phyloP scores from a whole-genome alignment of 2,329 filamentous ascomycete species.

The Rhynchosporium graminicola region DNA sequence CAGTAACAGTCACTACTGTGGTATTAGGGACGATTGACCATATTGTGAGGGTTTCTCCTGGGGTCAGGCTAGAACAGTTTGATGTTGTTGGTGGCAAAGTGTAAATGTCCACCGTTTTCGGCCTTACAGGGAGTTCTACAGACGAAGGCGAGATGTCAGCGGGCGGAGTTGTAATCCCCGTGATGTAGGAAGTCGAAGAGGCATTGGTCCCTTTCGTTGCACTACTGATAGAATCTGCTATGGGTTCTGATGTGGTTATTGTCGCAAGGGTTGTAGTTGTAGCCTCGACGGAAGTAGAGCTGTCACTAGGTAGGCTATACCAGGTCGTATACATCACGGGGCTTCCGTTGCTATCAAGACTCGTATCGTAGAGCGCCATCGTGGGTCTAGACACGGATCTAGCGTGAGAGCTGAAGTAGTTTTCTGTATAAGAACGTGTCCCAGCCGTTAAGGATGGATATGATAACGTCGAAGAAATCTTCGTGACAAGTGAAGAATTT shows the following conservation, averaged over 20 bases:
- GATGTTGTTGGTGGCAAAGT: background rate
- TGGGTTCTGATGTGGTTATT: background rate
- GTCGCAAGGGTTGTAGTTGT: background rate
- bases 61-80: constrained; percentile 11
- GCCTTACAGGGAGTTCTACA: background rate
- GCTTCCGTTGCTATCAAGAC: constrained; percentile 7
- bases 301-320: background rate
- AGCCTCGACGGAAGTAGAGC: constrained; percentile 1
- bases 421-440: background rate
- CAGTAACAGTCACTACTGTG: constrained; percentile 33
- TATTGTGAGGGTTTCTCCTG: constrained; percentile 28
- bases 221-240: background rate
- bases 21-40: constrained; percentile 35
- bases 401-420: constrained; percentile 2
- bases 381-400: constrained; percentile 1
- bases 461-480: constrained; percentile 6
- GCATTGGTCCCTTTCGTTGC: background rate
- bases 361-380: background rate
- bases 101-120: background rate
- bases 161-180: background rate
- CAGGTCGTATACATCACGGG: constrained; percentile 9
- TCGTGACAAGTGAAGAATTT: constrained; percentile 3
- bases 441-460: background rate
- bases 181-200: background rate
- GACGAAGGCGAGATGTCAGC: background rate